Evolutionary conservation across 495 filamentous ascomycete species (phyloP), one percentile per base, ranked within the genome.

Genomic region (Physcia stellaris): DNA sequence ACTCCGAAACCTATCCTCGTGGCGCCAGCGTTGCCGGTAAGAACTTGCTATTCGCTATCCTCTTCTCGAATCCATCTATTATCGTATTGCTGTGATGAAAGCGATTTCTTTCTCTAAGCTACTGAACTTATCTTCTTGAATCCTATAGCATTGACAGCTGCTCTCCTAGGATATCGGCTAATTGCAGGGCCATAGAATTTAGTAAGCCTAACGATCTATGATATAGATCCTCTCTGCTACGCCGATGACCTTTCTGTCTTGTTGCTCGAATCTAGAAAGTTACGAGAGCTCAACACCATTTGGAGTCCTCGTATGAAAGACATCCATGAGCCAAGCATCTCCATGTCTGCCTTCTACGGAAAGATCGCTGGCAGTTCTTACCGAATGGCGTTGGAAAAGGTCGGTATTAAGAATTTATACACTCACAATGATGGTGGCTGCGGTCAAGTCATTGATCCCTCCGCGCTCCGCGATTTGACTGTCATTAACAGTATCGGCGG

Each of bases 191-290:
- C n/a, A n/a, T n/a, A n/a, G n/a, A 70, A 67, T 40, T 55, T 79
- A 21, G 56, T 59, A 16, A 57, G 46, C 20, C 52, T 79, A 20
- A 68, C 64, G 42, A 59, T 73, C 22, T 66, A 65, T 42, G 61
- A 77, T 41, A 73, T 79, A 32, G 75, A 79, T 41, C 75, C 75
- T 1, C 56, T 79, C 6, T 79, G 75, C 51, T 77, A 78, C 41
- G 68, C 71, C 0, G 75, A 79, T 48, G 74, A 79, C 48, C 67
- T 79, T 23, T 71, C 71, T 6, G 58, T 69, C 5, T 51, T 79
- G 18, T 56, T 78, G 2, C 54, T 59, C 18, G 60, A 64, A 24
- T 67, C 69, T 12, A 63, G 57, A 36, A 71, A 70, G 22, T 51
- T 79, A 22, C 57, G 56, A 29, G 67, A 71, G 15, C 59, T 79